Evolutionary conservation across 371 early-diverging fungal genomes (phyloP).

Genomic region (Actinomucor elegans): DNA sequence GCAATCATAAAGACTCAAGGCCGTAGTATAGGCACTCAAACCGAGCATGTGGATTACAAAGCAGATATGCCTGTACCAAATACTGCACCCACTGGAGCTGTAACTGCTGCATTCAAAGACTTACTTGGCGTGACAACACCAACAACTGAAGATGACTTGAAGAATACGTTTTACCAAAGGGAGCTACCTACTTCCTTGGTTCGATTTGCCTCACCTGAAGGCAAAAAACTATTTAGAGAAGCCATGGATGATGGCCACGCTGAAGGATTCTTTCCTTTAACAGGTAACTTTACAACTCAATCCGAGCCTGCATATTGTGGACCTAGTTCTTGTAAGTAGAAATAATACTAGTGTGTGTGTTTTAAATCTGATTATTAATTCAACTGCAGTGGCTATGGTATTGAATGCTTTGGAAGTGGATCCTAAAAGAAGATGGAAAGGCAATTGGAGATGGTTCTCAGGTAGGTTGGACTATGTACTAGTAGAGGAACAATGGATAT

Average conservation of each 20-base stretch:
- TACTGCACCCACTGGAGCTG: neutral
- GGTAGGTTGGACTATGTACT: too few species aligned
- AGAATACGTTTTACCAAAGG: conserved; percentile 76
- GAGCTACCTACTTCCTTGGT: conserved; percentile 71
- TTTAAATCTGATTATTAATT: conserved; percentile 33
- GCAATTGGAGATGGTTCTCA: conserved; percentile 86
- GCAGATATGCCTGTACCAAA: neutral
- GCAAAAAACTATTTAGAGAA: conserved; percentile 78
- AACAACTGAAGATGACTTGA: conserved; percentile 30
- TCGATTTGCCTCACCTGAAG: conserved; percentile 78
- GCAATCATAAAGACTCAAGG: neutral
- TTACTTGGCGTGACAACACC: conserved; percentile 17
- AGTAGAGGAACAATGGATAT: too few species aligned
- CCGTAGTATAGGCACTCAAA: conserved; percentile 17
- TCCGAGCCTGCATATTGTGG: conserved; percentile 80
- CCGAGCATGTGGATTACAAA: neutral
- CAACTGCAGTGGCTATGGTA: conserved; percentile 77
- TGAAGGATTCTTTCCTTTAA: conserved; percentile 85
- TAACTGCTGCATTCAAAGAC: conserved; percentile 22
- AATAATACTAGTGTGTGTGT: conserved; percentile 42
- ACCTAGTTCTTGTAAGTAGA: conserved; percentile 53
- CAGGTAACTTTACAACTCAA: conserved; percentile 89
- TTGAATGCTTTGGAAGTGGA: conserved; percentile 91
- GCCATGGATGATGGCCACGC: conserved; percentile 75
- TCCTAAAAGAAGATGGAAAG: conserved; percentile 88